Conservation (phyloP, 2,329 filamentous ascomycete genomes). For the Apiospora pterosperma region DNA sequence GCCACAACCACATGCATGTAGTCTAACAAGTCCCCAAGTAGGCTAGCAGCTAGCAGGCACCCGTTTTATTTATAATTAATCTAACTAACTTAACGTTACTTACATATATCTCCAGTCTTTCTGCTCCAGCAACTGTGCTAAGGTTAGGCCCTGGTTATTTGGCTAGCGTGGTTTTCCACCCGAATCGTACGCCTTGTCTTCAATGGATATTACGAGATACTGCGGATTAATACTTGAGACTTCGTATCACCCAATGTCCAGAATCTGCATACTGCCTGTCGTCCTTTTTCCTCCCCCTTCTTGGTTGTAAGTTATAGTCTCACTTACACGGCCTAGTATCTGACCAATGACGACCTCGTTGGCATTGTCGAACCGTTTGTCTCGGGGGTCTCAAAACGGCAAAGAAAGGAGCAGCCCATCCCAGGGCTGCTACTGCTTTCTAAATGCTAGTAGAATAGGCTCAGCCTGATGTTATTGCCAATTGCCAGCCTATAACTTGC, state of each 20-base stretch:
- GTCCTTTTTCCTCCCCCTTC: background rate
- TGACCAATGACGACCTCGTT: background rate
- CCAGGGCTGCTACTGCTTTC: background rate
- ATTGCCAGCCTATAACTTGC: background rate
- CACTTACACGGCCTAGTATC: background rate
- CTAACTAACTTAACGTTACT: no score
- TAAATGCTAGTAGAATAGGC: background rate
- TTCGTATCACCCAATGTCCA: no score
- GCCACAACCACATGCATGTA: no score
- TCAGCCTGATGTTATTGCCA: background rate
- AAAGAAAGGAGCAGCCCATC: background rate
- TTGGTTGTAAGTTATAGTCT: background rate
- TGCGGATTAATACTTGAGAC: no score
- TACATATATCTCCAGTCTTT: background rate
- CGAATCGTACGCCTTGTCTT: no score
- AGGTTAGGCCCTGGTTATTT: background rate
- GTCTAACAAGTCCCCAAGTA: no score
- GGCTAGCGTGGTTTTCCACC: no score
- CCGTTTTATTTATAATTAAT: no score
- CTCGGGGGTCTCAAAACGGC: background rate
- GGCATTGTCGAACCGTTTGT: background rate
- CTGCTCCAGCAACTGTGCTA: background rate
- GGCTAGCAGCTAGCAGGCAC: no score
- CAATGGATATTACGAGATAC: no score
- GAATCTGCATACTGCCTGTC: no score